Conservation (phyloP, 257 asterid genomes). For the Lycium ferocissimum region DNA sequence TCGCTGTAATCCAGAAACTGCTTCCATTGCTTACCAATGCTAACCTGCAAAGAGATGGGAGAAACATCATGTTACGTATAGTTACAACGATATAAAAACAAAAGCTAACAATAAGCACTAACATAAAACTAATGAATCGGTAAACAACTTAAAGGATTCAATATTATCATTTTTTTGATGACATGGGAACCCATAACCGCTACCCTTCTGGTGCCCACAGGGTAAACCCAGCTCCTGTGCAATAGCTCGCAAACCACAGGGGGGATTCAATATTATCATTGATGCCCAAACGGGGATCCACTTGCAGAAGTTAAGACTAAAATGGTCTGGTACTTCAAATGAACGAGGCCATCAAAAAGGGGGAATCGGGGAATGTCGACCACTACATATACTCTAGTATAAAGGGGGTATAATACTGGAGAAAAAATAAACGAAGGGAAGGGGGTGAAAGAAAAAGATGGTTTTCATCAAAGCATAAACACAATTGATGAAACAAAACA, state of each 20-base stretch:
- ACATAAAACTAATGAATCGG: not conserved
- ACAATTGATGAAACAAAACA: not conserved
- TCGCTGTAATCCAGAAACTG: conserved; percentile 77
- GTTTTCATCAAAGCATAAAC: not conserved
- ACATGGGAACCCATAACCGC: no score
- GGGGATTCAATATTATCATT: not conserved
- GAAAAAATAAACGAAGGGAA: not conserved
- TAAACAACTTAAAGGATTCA: not conserved
- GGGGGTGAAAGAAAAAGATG: not conserved
- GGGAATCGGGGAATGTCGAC: not conserved
- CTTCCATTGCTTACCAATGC: conserved; percentile 96
- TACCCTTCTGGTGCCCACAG: no score
- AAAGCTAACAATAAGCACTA: not conserved
- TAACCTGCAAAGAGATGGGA: conserved; percentile 52
- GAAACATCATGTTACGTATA: not conserved
- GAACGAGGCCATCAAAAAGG: not conserved
- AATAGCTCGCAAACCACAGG: not conserved
- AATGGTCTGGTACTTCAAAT: not conserved
- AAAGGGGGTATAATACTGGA: not conserved
- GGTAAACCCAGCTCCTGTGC: no score
- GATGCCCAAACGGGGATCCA: not conserved
- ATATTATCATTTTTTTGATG: no score
- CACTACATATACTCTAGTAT: not conserved
- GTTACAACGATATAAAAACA: not conserved
- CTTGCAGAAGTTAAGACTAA: not conserved